Base-by-base conservation (phyloP, 306 rosid genomes). In the Macrotyloma uniflorum region DNA sequence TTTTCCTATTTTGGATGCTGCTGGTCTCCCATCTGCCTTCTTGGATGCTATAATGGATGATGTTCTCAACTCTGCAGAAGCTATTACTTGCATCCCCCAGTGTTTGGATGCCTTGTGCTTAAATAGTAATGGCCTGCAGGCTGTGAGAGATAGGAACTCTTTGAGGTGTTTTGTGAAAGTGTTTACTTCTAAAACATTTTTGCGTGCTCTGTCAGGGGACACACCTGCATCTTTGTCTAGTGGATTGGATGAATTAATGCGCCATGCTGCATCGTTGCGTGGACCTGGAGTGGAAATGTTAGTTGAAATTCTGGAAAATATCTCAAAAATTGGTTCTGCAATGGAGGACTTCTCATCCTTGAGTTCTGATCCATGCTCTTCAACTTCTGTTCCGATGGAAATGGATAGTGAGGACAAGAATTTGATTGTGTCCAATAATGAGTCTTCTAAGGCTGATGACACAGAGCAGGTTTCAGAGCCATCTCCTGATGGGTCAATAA, bases 271-370 rank as follows among this genome's bases (percentile, higher is more conserved):
- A 28, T 91, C 94, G 8, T 80, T 96, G 54, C 97, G 99, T 63
- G 98, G 91, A 59, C 94, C 91, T 67, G 99, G 99, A 72, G 98
- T 96, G 70, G 99, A 96, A 42, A 91, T 93, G 97, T 82, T 95
- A 83, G 84, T 95, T 82, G 99, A 95, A 85, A 93, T 95, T 26
- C 86, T 95, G 54, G 89, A 80, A 87, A 50, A 77, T 64, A 84
- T 93, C 76, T 83, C 85, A 82, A 95, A 88, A 80, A 86, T 95
- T 83, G 99, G 98, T 81, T 89, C 87, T 58, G 91, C 89, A 54
- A 79, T 74, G 51, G 94, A 91, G 51, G 94, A 91, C 83, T 74
- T 82, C 38, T 79, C 88, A n/a, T 80, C 75, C 63, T 55, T n/a
- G 45, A 80, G 82, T 30, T 53, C 84, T 67, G 98, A 91, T 70